Conservation (phyloP, 2,329 filamentous ascomycete genomes). For the Thelonectria rubi region DNA sequence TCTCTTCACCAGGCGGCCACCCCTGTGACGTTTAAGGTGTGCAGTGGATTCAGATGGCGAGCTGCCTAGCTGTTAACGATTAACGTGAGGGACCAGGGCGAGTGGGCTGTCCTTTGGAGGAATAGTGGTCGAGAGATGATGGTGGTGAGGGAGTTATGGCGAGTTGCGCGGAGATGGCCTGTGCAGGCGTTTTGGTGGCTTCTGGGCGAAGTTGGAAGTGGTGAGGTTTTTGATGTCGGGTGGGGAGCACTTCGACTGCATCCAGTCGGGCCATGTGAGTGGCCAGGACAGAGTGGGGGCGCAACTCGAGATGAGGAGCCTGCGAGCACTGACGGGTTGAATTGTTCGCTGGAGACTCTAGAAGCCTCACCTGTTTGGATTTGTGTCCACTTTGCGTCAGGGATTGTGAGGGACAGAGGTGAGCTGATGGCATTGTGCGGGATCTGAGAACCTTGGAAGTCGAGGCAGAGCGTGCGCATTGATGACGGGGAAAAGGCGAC, state of each 20-base stretch:
- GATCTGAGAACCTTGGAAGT: too few relatives aligned
- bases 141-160: conserved; percentile 16
- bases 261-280: conserved; percentile 14
- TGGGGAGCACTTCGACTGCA: conserved; percentile 15
- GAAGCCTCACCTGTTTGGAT: conserved; percentile 15
- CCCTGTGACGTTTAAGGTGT: conserved; percentile 9
- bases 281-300: conserved; percentile 14
- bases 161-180: conserved; percentile 17
- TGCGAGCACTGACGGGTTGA: conserved; percentile 14
- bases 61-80: conserved; percentile 11
- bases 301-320: conserved; percentile 2
- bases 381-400: conserved; percentile 14
- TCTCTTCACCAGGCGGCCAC: conserved; percentile 15
- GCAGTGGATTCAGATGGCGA: conserved; percentile 1
- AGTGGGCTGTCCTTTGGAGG: conserved; percentile 26
- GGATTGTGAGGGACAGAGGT: conserved; percentile 6
- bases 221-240: conserved; percentile 23
- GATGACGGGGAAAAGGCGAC: not conserved
- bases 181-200: conserved; percentile 22
- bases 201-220: conserved; percentile 4
- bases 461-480: not conserved
- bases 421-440: not conserved
- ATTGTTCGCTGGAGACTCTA: conserved; percentile 22
- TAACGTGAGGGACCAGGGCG: conserved; percentile 20
- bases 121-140: conserved; percentile 12